Base-by-base conservation (phyloP, 208 protist genomes). In the Crithidia bombi region DNA sequence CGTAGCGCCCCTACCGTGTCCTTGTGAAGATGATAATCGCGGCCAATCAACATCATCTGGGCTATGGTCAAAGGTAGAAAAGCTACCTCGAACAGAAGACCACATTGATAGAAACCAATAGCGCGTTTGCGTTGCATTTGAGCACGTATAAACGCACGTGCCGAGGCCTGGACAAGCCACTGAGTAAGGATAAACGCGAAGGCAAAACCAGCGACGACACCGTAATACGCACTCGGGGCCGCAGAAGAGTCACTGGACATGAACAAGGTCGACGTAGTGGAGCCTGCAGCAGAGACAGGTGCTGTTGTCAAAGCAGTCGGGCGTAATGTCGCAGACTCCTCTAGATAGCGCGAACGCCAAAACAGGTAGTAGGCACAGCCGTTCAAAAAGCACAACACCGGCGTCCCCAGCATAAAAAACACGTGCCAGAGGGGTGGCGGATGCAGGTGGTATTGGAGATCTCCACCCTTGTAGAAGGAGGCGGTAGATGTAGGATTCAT, bases 291-390 rank as follows among this genome's bases (percentile, higher is more conserved):
- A 21, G 50, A 1, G 5, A 0, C 10, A 38, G 30, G 26, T n/a
- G 28, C 36, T 5, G 5, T 3, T 56, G 55, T 21, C 1, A 1
- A 3, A 33, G 33, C 9, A 7, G 38, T 32, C 10, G 52, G n/a
- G 36, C 55, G 28, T 9, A 14, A 11, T 39, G n/a, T 23, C 44
- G 70, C 19, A 2, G 30, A 26, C 28, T 10, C 39, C 67, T 66
- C 59, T 2, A 54, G 26, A 10, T 54, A 65, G 1, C 59, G 15
- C 4, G 28, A 65, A 5, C 59, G 59, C 71, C 71, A 83, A 35
- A 69, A 83, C 0, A 83, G 39, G 46, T 70, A 78, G 63, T 83
- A 83, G 28, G 51, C 64, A 28, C 49, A 69, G 14, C 78, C 78
- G 44, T 83, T 83, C 6, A 83, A 38, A 23, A 79, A 38, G 62